Base-by-base conservation (phyloP, 306 rosid species). In the Cucurbita moschata region DNA sequence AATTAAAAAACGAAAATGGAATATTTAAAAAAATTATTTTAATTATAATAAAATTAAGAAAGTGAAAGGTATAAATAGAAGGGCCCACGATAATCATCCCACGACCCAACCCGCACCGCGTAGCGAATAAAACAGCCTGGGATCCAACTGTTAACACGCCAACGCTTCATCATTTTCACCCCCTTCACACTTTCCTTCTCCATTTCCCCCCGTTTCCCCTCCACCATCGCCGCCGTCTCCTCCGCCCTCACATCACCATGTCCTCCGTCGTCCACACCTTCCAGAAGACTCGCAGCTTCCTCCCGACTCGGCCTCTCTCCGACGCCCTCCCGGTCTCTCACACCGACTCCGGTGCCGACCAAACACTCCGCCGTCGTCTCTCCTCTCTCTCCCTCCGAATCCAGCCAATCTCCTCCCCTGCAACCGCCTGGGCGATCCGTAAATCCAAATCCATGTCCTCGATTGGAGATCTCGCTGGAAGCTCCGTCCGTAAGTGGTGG, bases 401-500 rank as follows among this genome's bases (percentile, higher is more conserved):
- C 77, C 90, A 85, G 53, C 86, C 81, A 42, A 77, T 81, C 73
- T 80, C 88, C 1, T 75, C 80, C 10, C 79, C 87, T 15, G 84
- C 85, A 1, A 70, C 83, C 5, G 60, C 85, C 0, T 89, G 92
- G 98, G 90, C 96, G 43, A 40, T 87, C n/a, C 88, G 83, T 11
- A 79, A 92, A 78, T 84, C 96, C 73, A 86, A 86, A 71, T 90
- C 98, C 5, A 82, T 90, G 61, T 85, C 96, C 1, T 82, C 93
- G 44, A 76, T 87, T 82, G 90, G 91, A 9, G 87, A 90, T 63
- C 82, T 77, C 47, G 95, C 92, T 0, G 92, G 92, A 21, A 64
- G 73, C 52, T 88, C 96, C 18, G 63, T 91, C 10, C 85, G 78
- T 79, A 80, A 70, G 44, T 94, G 98, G 95, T 94, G 98, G 98